A percentile compares a stretch with the other conserved stretches of the same genome.
phyloP scores from a whole-genome alignment of 2,329 filamentous ascomycete genomes.

The Exophiala oligosperma region DNA sequence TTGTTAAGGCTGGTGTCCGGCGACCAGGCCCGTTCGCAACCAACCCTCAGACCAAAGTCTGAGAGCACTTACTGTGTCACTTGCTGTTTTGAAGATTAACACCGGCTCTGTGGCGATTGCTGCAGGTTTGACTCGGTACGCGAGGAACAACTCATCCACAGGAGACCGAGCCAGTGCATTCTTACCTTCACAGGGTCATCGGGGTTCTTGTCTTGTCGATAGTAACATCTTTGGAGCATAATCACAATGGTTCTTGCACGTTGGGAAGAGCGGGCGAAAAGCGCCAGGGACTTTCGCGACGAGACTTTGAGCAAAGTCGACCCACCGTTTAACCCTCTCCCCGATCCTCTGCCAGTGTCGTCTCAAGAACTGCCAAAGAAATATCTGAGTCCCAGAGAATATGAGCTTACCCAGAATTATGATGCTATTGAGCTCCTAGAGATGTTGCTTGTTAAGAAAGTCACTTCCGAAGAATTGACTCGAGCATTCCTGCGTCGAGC shows the following conservation, averaged over 20 bases:
- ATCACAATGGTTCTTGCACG: conserved; percentile 9
- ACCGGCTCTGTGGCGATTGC: no score
- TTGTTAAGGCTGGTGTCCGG: no score
- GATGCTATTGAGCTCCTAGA: conserved; percentile 35
- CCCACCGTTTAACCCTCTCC: conserved; percentile 23
- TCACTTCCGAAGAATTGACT: conserved; percentile 47
- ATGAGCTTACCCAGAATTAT: conserved; percentile 51
- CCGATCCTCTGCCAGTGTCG: conserved; percentile 24
- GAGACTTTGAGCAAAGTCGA: conserved; percentile 28
- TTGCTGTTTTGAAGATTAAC: no score
- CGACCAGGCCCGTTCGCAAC: no score
- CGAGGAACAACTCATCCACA: no score
- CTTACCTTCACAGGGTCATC: no score
- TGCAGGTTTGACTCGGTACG: no score
- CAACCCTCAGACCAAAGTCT: no score
- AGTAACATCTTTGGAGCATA: neutral
- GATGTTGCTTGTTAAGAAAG: conserved; percentile 45
- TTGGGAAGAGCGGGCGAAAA: conserved; percentile 27
- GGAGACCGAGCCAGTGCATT: no score
- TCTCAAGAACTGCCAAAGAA: conserved; percentile 48
- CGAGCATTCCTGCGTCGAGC: conserved; percentile 58
- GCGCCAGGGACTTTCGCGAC: conserved; percentile 26
- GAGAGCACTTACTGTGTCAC: no score
- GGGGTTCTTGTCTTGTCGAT: no score
- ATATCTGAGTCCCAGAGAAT: conserved; percentile 48